These are phyloP conservation scores for Talaromyces proteolyticus DNA, from an alignment of 495 filamentous ascomycete genomes.

Conservation along the genomic window DNA sequence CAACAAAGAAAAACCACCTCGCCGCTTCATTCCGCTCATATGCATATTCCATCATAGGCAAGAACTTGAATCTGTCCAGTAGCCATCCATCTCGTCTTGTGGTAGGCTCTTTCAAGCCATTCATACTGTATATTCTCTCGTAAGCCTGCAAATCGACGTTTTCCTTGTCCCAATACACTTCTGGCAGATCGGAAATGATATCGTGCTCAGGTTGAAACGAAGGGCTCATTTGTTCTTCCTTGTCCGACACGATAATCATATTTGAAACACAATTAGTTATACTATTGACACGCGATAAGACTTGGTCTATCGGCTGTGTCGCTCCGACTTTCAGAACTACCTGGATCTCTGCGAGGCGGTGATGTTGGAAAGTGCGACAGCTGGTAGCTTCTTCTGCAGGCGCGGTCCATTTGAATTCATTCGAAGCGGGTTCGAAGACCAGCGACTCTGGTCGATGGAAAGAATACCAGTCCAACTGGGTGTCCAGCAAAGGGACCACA, in stretches of 20 bases:
- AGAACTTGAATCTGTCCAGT: conserved; percentile 61
- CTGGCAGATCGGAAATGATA: conserved; percentile 28
- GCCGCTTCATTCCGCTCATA: conserved; percentile 44
- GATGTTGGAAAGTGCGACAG: conserved; percentile 29
- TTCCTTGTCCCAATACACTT: conserved; percentile 16
- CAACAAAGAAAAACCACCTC: conserved; percentile 59
- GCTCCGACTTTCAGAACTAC: conserved; percentile 33
- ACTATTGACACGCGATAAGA: conserved; percentile 25
- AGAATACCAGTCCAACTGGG: neutral
- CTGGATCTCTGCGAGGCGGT: conserved; percentile 25
- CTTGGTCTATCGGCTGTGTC: conserved; percentile 22
- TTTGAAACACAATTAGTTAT: conserved; percentile 35
- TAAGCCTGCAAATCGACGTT: conserved; percentile 32
- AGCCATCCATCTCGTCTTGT: conserved; percentile 38
- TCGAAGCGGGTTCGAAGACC: neutral
- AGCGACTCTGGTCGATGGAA: neutral
- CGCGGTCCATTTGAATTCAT: no score
- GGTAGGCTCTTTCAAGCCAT: conserved; percentile 4
- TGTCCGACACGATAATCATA: conserved; percentile 37
- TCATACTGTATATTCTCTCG: conserved; percentile 14
- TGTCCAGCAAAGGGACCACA: neutral
- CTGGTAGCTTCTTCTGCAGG: no score
- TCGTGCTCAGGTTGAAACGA: conserved; percentile 23
- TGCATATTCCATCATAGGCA: conserved; percentile 53
- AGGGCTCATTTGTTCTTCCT: conserved; percentile 22